These are phyloP conservation scores for Lolium perenne DNA, from an alignment of 176 grass and related monocot genomes.

Conservation along the genomic window DNA sequence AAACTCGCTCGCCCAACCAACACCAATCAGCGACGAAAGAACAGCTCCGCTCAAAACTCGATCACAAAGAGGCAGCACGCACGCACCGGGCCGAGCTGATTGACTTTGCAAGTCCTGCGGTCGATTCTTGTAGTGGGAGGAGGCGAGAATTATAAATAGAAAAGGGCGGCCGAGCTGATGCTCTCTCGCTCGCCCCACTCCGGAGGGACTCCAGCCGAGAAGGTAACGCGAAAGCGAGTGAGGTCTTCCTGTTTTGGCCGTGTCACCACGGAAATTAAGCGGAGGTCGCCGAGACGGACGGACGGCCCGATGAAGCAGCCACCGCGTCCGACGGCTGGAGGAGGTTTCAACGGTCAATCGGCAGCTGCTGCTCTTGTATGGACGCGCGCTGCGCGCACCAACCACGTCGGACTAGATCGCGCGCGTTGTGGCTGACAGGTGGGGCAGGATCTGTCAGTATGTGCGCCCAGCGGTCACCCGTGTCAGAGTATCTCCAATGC, in stretches of 20 bases:
- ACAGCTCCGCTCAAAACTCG: neutral
- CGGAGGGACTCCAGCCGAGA: conserved; percentile 17
- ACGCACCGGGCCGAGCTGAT: neutral
- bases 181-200: neutral
- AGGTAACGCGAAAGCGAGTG: conserved; percentile 48
- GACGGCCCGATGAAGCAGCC: conserved; percentile 19
- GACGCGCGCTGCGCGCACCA: neutral
- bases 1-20: neutral
- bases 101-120: conserved; percentile 4
- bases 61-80: neutral
- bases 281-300: conserved; percentile 22
- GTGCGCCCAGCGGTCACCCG: no score
- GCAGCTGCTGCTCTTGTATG: neutral
- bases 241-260: neutral
- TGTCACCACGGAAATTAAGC: neutral
- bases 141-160: conserved; percentile 40
- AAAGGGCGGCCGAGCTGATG: neutral
- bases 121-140: conserved; percentile 34
- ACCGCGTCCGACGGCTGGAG: conserved; percentile 23
- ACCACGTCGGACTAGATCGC: neutral
- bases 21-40: neutral
- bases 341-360: conserved; percentile 37
- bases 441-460: no score
- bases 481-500: no score
- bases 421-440: neutral